Evolutionary conservation across 768 basidiomycete species (phyloP).

Genomic region (Lactifluus rugatus): DNA sequence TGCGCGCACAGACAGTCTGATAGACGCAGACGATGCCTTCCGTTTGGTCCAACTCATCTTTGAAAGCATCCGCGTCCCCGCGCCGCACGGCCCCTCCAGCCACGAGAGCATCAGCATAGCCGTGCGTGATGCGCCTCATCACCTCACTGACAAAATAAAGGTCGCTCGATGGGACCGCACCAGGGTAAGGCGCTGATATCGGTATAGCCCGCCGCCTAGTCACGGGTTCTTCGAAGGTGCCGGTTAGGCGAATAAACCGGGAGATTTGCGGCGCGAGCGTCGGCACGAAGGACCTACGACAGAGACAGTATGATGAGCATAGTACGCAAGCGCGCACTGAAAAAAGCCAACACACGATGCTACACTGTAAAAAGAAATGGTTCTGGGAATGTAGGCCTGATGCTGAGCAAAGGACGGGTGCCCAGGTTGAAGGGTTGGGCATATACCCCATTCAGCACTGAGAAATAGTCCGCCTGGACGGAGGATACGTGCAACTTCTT

Average conservation of each 20-base stretch:
- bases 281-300: constrained; percentile 1
- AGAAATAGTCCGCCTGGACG: constrained; percentile 64
- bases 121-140: neutral
- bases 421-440: constrained; percentile 23
- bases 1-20: constrained; percentile 17
- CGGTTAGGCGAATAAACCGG: neutral
- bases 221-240: constrained; percentile 5
- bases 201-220: constrained; percentile 16
- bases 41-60: neutral
- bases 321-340: neutral
- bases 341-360: constrained; percentile 1
- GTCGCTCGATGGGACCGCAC: neutral
- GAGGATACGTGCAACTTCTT: constrained; percentile 54
- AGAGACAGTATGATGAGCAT: neutral
- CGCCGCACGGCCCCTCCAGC: neutral
- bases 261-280: constrained; percentile 8
- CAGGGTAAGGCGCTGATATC: constrained; percentile 1
- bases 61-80: constrained; percentile 10
- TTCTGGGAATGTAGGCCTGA: constrained; percentile 3
- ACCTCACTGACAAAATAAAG: constrained; percentile 1
- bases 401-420: constrained; percentile 3
- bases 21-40: constrained; percentile 5
- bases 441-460: constrained; percentile 49
- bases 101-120: constrained; percentile 8
- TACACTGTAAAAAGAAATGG: constrained; percentile 4